Conservation (phyloP, 768 basidiomycete genomes). For the Amanita fuliginea region DNA sequence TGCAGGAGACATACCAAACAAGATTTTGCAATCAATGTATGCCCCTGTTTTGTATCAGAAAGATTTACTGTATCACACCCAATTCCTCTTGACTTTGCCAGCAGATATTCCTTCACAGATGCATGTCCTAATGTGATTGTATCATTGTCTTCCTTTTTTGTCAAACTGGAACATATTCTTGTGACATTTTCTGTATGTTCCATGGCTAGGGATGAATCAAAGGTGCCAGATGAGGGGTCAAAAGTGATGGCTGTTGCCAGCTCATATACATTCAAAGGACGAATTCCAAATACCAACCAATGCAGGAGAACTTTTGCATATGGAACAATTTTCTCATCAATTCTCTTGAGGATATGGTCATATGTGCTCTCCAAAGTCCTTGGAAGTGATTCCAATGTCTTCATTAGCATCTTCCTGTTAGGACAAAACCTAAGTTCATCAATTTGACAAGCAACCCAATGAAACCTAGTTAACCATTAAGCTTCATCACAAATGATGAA, state of each 20-base stretch:
- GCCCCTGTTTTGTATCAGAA: too few relatives aligned
- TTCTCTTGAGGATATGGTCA: neutral
- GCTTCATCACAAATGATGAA: neutral
- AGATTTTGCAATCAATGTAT: too few relatives aligned
- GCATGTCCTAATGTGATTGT: too few relatives aligned
- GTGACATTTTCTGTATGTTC: neutral
- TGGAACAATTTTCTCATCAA: too few relatives aligned
- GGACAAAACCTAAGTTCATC: neutral
- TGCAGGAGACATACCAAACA: too few relatives aligned
- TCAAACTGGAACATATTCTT: neutral
- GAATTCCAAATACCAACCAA: neutral
- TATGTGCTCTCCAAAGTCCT: neutral
- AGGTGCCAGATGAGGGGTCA: neutral
- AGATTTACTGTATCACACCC: too few relatives aligned
- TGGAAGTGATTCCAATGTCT: neutral
- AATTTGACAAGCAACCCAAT: neutral
- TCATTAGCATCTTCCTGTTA: neutral
- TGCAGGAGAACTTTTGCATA: neutral
- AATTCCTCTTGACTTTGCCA: too few relatives aligned
- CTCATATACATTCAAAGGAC: neutral
- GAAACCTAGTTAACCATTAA: neutral
- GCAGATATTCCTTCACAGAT: too few relatives aligned
- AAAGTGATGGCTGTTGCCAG: neutral
- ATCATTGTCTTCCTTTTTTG: too few relatives aligned
- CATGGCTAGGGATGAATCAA: neutral